phyloP scores from a whole-genome alignment of 2,329 filamentous ascomycete species.

The Ilyonectria robusta region DNA sequence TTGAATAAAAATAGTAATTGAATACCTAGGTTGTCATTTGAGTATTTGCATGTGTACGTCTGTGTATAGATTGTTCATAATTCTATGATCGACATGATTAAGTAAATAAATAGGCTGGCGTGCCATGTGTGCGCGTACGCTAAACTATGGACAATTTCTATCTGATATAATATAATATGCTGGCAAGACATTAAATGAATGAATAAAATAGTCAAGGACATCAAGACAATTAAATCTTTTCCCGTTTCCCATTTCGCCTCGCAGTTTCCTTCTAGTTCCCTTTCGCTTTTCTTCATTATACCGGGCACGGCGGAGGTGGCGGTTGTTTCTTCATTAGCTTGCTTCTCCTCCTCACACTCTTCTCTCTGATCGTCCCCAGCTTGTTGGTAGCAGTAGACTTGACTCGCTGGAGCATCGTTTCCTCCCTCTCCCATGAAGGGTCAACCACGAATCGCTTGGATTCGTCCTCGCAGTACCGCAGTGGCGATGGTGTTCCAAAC shows the following conservation, averaged over 20 bases:
- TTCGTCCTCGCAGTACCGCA: conserved; percentile 30
- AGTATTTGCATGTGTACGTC: too few relatives aligned
- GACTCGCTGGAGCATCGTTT: conserved; percentile 3
- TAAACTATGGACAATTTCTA: conserved; percentile 17
- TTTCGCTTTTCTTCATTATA: conserved; percentile 9
- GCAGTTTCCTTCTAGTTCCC: conserved; percentile 1
- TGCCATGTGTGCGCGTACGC: conserved; percentile 4
- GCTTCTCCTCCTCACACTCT: conserved; percentile 15
- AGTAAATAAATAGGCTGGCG: conserved; percentile 14
- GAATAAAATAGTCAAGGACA: neutral
- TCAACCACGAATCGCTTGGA: conserved; percentile 3
- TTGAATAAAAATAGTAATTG: too few relatives aligned
- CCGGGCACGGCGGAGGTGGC: conserved; percentile 8
- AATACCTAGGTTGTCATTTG: too few relatives aligned
- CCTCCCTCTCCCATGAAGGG: conserved; percentile 12
- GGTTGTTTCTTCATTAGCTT: conserved; percentile 19
- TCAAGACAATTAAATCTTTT: neutral
- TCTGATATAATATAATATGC: conserved; percentile 3
- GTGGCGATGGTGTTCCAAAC: conserved; percentile 29
- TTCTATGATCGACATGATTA: neutral
- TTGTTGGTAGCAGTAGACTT: conserved; percentile 13
- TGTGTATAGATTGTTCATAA: neutral
- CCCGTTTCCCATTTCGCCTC: neutral
- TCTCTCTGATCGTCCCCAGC: conserved; percentile 7
- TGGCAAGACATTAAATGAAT: conserved; percentile 9